phyloP scores from a whole-genome alignment of 1,284 basidiomycete species.

The Ganoderma leucocontextum region DNA sequence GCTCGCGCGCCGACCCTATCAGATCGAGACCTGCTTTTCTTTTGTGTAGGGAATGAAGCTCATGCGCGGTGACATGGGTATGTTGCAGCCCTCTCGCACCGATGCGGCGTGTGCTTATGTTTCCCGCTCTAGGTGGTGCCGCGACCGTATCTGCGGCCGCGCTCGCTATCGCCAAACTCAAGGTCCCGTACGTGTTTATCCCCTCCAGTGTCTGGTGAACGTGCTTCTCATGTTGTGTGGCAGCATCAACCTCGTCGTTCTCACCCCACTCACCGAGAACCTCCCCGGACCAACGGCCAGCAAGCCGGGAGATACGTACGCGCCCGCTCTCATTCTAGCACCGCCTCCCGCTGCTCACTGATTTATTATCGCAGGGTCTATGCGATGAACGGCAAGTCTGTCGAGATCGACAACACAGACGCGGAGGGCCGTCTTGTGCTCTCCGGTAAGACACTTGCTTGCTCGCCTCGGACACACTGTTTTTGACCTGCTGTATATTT shows the following conservation, averaged over 20 bases:
- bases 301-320: constrained; percentile 87
- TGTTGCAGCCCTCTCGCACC: constrained; percentile 19
- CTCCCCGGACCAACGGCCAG: constrained; percentile 87
- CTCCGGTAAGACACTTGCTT: constrained; percentile 54
- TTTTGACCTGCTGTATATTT: constrained; percentile 11
- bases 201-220: neutral
- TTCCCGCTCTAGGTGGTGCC: constrained; percentile 66
- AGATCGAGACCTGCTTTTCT: neutral
- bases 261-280: constrained; percentile 87
- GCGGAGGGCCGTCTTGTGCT: constrained; percentile 87
- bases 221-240: neutral
- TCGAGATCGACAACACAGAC: constrained; percentile 92
- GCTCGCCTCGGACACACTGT: neutral
- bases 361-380: constrained; percentile 61
- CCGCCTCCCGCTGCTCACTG: neutral
- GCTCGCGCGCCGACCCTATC: neutral
- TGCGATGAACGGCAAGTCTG: constrained; percentile 89
- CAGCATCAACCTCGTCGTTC: constrained; percentile 79
- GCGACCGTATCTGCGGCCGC: constrained; percentile 80
- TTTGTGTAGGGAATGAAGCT: constrained; percentile 73
- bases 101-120: constrained; percentile 7
- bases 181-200: constrained; percentile 67
- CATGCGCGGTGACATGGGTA: constrained; percentile 88
- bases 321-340: constrained; percentile 30
- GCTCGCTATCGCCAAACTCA: constrained; percentile 83